Percentiles rank a stretch among this genome's conserved stretches.
phyloP scores from a whole-genome alignment of 169 alveolate species.

The Plasmodium gallinaceum region DNA sequence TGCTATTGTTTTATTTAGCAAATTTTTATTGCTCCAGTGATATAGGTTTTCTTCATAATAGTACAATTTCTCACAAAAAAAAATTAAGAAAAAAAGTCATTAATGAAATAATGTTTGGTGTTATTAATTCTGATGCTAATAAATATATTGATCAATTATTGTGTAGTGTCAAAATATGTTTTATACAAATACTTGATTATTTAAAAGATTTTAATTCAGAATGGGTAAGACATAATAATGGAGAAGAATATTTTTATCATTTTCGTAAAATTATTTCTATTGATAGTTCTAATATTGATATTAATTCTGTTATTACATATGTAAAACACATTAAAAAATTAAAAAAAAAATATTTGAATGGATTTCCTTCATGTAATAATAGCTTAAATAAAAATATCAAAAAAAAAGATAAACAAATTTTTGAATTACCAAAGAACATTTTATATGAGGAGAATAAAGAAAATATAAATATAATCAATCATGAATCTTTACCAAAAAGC shows the following conservation, averaged over 20 bases:
- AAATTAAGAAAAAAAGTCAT: slow-evolving; percentile 2
- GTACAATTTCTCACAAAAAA: background rate
- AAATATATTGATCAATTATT: slow-evolving; percentile 44
- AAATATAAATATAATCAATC: too few species aligned
- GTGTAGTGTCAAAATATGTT: slow-evolving; percentile 41
- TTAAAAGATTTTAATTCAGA: slow-evolving; percentile 19
- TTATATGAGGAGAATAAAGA: too few species aligned
- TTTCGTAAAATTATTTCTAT: slow-evolving; percentile 43
- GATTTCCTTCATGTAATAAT: background rate
- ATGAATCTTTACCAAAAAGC: background rate
- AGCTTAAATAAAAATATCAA: background rate
- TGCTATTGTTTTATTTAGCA: background rate
- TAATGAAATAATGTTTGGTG: slow-evolving; percentile 30
- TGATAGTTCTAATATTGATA: slow-evolving; percentile 25
- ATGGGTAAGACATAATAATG: slow-evolving; percentile 4
- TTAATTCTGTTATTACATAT: slow-evolving; percentile 14
- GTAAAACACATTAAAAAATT: slow-evolving; percentile 7
- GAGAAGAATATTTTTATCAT: slow-evolving; percentile 33
- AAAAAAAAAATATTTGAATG: background rate
- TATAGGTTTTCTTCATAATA: background rate
- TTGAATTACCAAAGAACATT: background rate
- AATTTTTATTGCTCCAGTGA: background rate
- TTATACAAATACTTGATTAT: slow-evolving; percentile 28
- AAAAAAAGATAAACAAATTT: background rate
- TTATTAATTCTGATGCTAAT: slow-evolving; percentile 19